phyloP scores from a whole-genome alignment of 768 basidiomycete species.

The Auricularia sp. region DNA sequence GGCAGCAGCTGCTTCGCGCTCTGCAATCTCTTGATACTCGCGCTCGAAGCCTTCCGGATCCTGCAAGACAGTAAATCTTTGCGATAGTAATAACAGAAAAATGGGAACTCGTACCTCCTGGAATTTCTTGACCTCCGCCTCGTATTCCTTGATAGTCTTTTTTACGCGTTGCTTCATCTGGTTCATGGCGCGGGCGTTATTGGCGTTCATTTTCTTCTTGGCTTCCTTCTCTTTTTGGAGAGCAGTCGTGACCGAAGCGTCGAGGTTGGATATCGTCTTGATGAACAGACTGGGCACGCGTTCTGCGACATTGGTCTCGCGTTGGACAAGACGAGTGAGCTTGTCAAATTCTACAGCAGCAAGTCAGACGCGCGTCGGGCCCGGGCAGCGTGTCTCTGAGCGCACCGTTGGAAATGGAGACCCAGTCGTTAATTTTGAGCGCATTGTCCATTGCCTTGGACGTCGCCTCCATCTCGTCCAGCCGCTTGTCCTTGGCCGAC shows the following conservation, averaged over 20 bases:
- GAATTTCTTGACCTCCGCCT: constrained; percentile 67
- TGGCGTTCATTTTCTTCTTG: constrained; percentile 94
- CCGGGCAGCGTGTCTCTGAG: constrained; percentile 1
- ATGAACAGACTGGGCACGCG: constrained; percentile 81
- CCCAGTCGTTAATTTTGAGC: constrained; percentile 95
- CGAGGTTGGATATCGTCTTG: constrained; percentile 63
- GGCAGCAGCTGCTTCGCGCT: constrained; percentile 30
- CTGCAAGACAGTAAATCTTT: constrained; percentile 27
- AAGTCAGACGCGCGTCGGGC: not conserved
- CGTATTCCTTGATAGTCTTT: constrained; percentile 83
- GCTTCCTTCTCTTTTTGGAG: constrained; percentile 82
- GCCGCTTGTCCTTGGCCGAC: constrained; percentile 83
- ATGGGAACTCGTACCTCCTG: constrained; percentile 44
- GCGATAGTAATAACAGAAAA: no score
- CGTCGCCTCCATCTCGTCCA: constrained; percentile 90
- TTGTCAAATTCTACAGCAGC: constrained; percentile 81
- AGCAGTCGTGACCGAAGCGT: constrained; percentile 60
- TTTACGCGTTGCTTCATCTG: constrained; percentile 98
- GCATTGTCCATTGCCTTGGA: constrained; percentile 91
- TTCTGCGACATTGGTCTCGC: constrained; percentile 76
- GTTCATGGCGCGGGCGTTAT: constrained; percentile 86
- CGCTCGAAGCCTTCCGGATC: constrained; percentile 83
- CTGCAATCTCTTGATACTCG: constrained; percentile 49
- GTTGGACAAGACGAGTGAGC: constrained; percentile 77
- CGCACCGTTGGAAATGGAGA: constrained; percentile 77